A percentile compares a stretch with the other conserved stretches of the same genome.
Evolutionary conservation across 2,329 filamentous ascomycete genomes (phyloP).

Genomic region (Anthostomella pinea): DNA sequence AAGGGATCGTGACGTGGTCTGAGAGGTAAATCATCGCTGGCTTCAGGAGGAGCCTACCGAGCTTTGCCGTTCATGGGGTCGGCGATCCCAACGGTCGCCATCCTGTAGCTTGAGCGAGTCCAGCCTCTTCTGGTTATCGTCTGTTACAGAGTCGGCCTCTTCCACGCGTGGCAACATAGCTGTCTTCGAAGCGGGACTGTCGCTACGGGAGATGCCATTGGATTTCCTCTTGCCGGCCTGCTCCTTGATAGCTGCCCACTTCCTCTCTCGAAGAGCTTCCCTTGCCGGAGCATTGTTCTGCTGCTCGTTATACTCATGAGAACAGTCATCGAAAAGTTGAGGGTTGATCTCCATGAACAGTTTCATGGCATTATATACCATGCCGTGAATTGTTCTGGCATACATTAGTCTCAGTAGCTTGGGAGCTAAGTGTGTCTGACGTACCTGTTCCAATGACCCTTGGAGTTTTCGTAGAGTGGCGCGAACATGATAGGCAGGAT

Average conservation of each 20-base stretch:
- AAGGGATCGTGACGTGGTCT: constrained; percentile 10
- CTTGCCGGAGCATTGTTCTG: constrained; percentile 88
- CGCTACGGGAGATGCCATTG: constrained; percentile 34
- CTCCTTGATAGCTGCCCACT: constrained; percentile 84
- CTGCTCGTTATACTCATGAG: constrained; percentile 94
- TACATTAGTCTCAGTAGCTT: not conserved
- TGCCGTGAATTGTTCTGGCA: constrained; percentile 90
- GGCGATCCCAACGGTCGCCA: constrained; percentile 59
- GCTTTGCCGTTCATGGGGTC: constrained; percentile 59
- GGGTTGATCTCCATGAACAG: constrained; percentile 99
- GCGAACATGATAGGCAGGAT: constrained; percentile 99
- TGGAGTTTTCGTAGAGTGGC: constrained; percentile 96
- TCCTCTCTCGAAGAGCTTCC: constrained; percentile 75
- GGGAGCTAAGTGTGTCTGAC: constrained; percentile 23
- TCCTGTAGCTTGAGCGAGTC: constrained; percentile 91
- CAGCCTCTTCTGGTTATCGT: constrained; percentile 82
- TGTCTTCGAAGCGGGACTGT: constrained; percentile 37
- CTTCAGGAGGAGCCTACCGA: constrained; percentile 55
- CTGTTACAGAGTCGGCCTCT: constrained; percentile 74
- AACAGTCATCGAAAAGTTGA: constrained; percentile 96
- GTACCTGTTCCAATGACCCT: constrained; percentile 98
- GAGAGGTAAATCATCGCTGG: constrained; percentile 41
- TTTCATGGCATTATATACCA: constrained; percentile 99
- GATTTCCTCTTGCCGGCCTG: constrained; percentile 69
- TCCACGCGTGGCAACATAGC: constrained; percentile 55